Evolutionary conservation across 495 filamentous ascomycete genomes (phyloP).

Genomic region (Penicillium salamii): DNA sequence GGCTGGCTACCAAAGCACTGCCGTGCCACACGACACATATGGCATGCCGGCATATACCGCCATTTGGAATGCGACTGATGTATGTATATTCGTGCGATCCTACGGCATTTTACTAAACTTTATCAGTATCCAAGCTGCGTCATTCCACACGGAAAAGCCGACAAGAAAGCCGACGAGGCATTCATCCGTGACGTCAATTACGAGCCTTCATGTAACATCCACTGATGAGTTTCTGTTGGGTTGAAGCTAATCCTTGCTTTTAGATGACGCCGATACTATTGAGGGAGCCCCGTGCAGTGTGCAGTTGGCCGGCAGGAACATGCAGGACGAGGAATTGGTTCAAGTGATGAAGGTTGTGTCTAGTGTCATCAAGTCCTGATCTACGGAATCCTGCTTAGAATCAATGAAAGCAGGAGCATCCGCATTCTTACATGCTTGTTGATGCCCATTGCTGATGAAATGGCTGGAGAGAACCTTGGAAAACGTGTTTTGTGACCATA

Average conservation of each 20-base stretch:
- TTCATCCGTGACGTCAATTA: constrained; percentile 18
- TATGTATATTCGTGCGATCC: not conserved
- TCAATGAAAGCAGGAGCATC: too few relatives aligned
- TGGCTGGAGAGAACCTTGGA: too few relatives aligned
- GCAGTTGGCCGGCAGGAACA: constrained; percentile 12
- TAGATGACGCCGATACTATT: constrained; percentile 8
- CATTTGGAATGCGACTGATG: constrained; percentile 16
- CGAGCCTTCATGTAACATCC: constrained; percentile 17
- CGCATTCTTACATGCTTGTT: too few relatives aligned
- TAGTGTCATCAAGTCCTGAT: not conserved
- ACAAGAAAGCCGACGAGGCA: constrained; percentile 8
- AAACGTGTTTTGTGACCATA: too few relatives aligned
- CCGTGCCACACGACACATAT: constrained; percentile 11
- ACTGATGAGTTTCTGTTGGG: too few relatives aligned
- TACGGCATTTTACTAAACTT: not conserved
- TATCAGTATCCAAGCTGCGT: constrained; percentile 17
- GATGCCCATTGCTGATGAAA: too few relatives aligned
- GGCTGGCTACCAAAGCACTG: constrained; percentile 19
- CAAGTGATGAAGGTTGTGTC: not conserved
- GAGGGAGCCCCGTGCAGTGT: constrained; percentile 20
- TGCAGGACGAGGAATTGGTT: constrained; percentile 18
- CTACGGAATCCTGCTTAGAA: too few relatives aligned
- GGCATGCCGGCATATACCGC: constrained; percentile 15
- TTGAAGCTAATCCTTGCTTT: not conserved
- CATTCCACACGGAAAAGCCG: constrained; percentile 16